phyloP scores from a whole-genome alignment of 257 asterid species.

The Echites panduratus region DNA sequence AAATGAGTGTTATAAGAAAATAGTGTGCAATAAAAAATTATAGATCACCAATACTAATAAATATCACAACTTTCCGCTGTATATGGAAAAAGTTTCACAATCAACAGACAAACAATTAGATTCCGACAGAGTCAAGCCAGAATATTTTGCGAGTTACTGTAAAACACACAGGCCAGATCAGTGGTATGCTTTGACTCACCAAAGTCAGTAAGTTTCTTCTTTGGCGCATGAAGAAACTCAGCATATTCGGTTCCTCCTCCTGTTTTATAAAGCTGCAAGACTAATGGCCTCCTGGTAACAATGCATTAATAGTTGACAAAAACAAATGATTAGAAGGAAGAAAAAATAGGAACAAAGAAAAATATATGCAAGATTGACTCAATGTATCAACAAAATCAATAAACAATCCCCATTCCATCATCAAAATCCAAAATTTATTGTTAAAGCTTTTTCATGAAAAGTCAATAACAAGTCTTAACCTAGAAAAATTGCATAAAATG shows the following conservation, averaged over 20 bases:
- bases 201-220: slow-evolving; percentile 61
- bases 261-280: slow-evolving; percentile 84
- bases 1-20: not conserved
- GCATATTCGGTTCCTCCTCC: slow-evolving; percentile 86
- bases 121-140: not conserved
- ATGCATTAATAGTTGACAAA: slow-evolving; percentile 49
- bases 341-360: not conserved
- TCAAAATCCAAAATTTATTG: not conserved
- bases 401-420: not conserved
- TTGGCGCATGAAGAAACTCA: slow-evolving; percentile 88
- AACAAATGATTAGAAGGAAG: slow-evolving; percentile 4
- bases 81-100: not conserved
- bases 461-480: too few species aligned
- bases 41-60: not conserved
- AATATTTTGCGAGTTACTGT: not conserved
- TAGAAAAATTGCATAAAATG: not conserved
- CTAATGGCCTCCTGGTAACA: slow-evolving; percentile 97
- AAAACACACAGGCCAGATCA: not conserved
- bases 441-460: not conserved
- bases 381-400: not conserved
- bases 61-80: not conserved
- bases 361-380: not conserved
- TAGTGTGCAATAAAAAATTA: not conserved
- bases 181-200: slow-evolving; percentile 38
- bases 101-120: not conserved